A percentile compares a stretch with the other conserved stretches of the same genome.
Evolutionary conservation across 2,329 filamentous ascomycete species (phyloP).

Genomic region (Beauveria pseudobassiana): DNA sequence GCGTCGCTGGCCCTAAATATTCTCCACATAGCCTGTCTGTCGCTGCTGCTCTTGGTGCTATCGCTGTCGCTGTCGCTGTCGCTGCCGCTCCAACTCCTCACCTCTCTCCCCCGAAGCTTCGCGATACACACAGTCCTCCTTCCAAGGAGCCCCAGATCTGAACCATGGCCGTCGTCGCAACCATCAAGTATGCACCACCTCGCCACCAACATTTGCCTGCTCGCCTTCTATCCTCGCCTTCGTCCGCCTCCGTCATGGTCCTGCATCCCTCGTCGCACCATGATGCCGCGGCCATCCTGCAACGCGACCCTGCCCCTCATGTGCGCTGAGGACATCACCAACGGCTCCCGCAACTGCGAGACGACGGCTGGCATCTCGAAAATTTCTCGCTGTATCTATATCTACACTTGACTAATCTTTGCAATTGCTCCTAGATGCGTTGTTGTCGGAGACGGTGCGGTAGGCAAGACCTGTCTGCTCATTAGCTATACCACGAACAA

Average conservation of each 20-base stretch:
- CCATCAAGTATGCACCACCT: conserved; percentile 49
- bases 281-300: conserved; percentile 3
- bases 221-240: conserved; percentile 4
- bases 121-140: conserved; percentile 21
- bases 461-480: conserved; percentile 97
- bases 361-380: neutral
- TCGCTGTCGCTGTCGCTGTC: neutral
- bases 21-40: neutral
- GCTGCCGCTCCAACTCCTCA: conserved; percentile 12
- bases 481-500: conserved; percentile 99
- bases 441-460: conserved; percentile 97
- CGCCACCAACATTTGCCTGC: conserved; percentile 13
- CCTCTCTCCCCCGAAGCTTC: conserved; percentile 8
- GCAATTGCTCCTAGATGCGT: conserved; percentile 63
- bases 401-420: conserved; percentile 1
- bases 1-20: neutral
- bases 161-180: conserved; percentile 54
- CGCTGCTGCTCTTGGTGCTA: neutral
- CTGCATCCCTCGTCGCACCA: conserved; percentile 13
- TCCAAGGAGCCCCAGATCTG: conserved; percentile 29
- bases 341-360: neutral
- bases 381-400: neutral
- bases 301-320: conserved; percentile 10
- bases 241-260: neutral
- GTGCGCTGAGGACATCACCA: neutral